Evolutionary conservation across 2,329 filamentous ascomycete genomes (phyloP).

Genomic region (Pyrenophora teres): DNA sequence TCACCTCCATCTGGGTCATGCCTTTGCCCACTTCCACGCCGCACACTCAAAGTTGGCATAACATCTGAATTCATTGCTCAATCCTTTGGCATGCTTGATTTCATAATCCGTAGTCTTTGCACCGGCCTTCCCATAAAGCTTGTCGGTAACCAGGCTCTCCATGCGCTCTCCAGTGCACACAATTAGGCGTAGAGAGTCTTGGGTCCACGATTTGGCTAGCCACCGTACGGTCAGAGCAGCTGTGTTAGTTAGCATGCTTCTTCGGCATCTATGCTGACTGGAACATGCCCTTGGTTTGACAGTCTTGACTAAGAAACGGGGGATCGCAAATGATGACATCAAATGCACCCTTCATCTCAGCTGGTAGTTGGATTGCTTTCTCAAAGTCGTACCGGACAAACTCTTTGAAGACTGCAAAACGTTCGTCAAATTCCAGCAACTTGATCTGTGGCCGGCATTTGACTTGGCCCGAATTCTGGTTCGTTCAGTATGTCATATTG

Average conservation of each 20-base stretch:
- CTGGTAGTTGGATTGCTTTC: conserved; percentile 68
- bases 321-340: conserved; percentile 77
- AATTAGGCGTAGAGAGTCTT: conserved; percentile 56
- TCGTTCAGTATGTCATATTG: not conserved
- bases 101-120: conserved; percentile 70
- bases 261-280: not conserved
- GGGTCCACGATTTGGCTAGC: conserved; percentile 61
- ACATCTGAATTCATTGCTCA: conserved; percentile 81
- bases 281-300: conserved; percentile 71
- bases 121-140: conserved; percentile 69
- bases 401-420: conserved; percentile 75
- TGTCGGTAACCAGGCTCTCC: conserved; percentile 62
- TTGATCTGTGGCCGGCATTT: conserved; percentile 59
- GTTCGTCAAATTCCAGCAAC: conserved; percentile 74
- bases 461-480: conserved; percentile 39
- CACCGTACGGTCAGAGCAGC: conserved; percentile 76
- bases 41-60: conserved; percentile 77
- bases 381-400: conserved; percentile 77
- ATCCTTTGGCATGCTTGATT: conserved; percentile 69
- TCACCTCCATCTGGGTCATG: conserved; percentile 8
- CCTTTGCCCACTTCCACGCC: conserved; percentile 45
- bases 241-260: conserved; percentile 39
- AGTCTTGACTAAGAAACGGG: conserved; percentile 79
- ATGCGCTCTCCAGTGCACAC: conserved; percentile 80
- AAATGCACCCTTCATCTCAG: conserved; percentile 64